A percentile compares a stretch with the other conserved stretches of the same genome.
These are phyloP conservation scores for Rhizophagus clarus DNA, from an alignment of 192 early-diverging fungal genomes.

Conservation along the genomic window DNA sequence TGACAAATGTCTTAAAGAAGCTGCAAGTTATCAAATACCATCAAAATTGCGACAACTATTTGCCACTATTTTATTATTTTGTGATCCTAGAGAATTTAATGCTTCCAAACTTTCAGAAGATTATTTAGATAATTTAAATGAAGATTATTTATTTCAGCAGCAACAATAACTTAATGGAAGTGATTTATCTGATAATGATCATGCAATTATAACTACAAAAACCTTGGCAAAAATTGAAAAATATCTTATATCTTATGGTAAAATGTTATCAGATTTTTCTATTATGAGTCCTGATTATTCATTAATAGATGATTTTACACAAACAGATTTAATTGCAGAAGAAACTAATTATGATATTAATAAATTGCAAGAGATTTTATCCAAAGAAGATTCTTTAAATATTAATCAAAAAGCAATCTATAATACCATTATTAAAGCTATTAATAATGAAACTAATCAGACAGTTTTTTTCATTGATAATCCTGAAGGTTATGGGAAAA, in stretches of 20 bases:
- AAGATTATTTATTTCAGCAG: constrained; percentile 12
- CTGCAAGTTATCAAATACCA: neutral
- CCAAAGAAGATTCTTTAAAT: neutral
- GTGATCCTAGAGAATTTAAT: neutral
- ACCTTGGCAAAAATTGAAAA: neutral
- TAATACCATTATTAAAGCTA: too few species aligned
- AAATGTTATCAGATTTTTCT: neutral
- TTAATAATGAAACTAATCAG: too few species aligned
- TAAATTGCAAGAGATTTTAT: neutral
- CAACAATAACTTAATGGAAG: neutral
- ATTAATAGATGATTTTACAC: neutral
- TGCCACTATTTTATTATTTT: constrained; percentile 23
- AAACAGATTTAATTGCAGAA: neutral
- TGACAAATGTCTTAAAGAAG: constrained; percentile 9
- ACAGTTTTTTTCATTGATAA: too few species aligned
- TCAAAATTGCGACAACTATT: constrained; percentile 26
- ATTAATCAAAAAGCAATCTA: neutral
- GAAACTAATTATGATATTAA: neutral
- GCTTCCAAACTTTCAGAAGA: neutral
- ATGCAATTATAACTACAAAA: neutral
- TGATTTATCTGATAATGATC: neutral
- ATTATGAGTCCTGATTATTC: neutral
- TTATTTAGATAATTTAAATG: constrained; percentile 13
- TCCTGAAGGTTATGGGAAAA: too few species aligned
- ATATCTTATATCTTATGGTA: neutral